Base-by-base conservation (phyloP, 73 alveolate genomes). In the Paramecium primaurelia region DNA sequence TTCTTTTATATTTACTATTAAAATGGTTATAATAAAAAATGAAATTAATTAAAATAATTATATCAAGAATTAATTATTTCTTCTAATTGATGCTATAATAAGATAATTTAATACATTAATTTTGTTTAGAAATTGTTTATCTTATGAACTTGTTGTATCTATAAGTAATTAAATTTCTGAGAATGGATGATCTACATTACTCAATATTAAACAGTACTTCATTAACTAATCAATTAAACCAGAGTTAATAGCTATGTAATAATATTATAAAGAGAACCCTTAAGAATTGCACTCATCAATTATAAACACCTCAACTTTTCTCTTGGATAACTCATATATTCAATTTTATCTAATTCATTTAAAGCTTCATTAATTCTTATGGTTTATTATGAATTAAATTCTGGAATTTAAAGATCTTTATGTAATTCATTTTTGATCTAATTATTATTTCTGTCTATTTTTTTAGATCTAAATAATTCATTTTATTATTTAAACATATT, bases 81-180 rank as follows among this genome's bases (percentile, higher is more conserved):
- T 20, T 71, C 86, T 36, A 71, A 10, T 20, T 30, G 26, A 16
- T 71, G 86, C 86, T 71, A 71, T 11, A 12, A 11, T 71, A 10
- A 34, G 4, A 16, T 8, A 2, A 34, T 32, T 14, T 11, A 34
- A 36, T 71, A 71, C 86, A 37, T 71, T 14, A 8, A 71, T 36
- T 71, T 71, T 71, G 6, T 71, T 32, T n/a, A 71, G 11, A 18
- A 71, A 71, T 12, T 71, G 18, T 71, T 18, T 73, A 73, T 73
- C 68, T 38, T 73, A 12, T 40, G 32, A 73, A 73, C 87, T 73
- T 12, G 87, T 73, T 14, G 87, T 14, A 73, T 73, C 87, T 37
- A 73, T 16, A 8, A 73, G 36, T 37, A 73, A 73, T 37, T 73
- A 40, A 38, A 73, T 73, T 38, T 73, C 87, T 12, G 87, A 73